A percentile compares a stretch with the other conserved stretches of the same genome.
Evolutionary conservation across 768 basidiomycete genomes (phyloP).

Genomic region (Amanita pallidorosea): DNA sequence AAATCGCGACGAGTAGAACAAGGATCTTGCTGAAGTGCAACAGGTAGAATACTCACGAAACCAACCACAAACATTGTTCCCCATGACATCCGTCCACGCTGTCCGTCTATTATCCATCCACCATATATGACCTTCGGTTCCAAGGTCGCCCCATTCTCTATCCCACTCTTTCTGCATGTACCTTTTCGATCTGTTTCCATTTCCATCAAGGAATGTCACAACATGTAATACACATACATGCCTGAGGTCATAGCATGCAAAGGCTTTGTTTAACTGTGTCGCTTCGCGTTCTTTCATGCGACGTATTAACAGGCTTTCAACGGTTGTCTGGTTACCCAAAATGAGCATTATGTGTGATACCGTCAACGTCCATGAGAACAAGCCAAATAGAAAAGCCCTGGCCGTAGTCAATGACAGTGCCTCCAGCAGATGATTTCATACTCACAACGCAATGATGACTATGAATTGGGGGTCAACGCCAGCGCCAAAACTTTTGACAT

Average conservation of each 20-base stretch:
- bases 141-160: constrained; percentile 69
- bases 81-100: constrained; percentile 84
- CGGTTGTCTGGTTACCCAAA: constrained; percentile 58
- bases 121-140: constrained; percentile 80
- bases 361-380: constrained; percentile 57
- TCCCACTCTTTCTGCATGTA: constrained; percentile 47
- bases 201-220: neutral
- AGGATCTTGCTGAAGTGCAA: too few species aligned
- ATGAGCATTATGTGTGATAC: constrained; percentile 53
- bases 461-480: constrained; percentile 58
- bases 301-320: constrained; percentile 59
- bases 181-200: constrained; percentile 33
- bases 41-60: constrained; percentile 45
- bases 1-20: too few species aligned
- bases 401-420: neutral
- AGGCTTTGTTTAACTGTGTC: constrained; percentile 34
- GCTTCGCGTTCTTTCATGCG: constrained; percentile 58
- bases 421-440: constrained; percentile 8
- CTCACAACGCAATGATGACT: constrained; percentile 66
- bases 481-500: constrained; percentile 11
- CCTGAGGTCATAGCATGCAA: constrained; percentile 45
- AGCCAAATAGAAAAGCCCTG: constrained; percentile 58
- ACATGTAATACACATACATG: constrained; percentile 20
- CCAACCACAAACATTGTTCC: constrained; percentile 57
- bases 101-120: constrained; percentile 52